Base-by-base conservation (phyloP, 371 early-diverging fungal genomes). In the Mortierella sp. region DNA sequence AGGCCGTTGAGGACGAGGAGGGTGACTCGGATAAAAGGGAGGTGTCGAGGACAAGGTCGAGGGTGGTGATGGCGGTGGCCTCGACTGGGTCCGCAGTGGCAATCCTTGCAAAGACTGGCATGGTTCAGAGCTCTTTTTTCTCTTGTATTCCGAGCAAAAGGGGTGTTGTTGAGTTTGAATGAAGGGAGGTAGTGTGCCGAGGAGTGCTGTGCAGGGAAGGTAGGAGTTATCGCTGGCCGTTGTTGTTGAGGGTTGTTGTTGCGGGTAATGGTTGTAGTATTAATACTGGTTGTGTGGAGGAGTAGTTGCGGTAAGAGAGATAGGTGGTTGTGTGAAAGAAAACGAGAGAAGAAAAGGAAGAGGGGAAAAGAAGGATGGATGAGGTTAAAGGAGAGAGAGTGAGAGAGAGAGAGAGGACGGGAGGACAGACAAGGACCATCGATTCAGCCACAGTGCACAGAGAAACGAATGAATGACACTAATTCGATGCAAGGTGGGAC, bases 21-120 rank as follows among this genome's bases (percentile, higher is more conserved):
- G 68, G 2, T 3, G 56, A 3, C 24, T 16, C 32, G 24, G 43
- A 16, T 8, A 56, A n/a, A n/a, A 56, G 27, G n/a, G 27, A 27
- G 10, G 56, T 71, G 35, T 29, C 54, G 58, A 32, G 38, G 63
- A 73, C 48, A 27, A 78, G 65, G 72, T 70, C 70, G 18, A 70
- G 55, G 48, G 81, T 46, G 48, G 68, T 72, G 55, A 80, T 75
- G 24, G 75, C 58, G n/a, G 80, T 70, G 27, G 75, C 71, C 75
- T 76, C 73, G 63, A 76, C 81, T n/a, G 81, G 76, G 49, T 80
- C 76, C 3, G 68, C 80, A 11, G 80, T 72, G 76, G 80, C 46
- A 27, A 73, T 73, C 16, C 76, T 60, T n/a, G 76, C 81, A 73
- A 80, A 80, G 48, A 80, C 81, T 32, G 81, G 81, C 81, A 80